Evolutionary conservation across 331 rosid species (phyloP).

Genomic region (Malus hybrid): DNA sequence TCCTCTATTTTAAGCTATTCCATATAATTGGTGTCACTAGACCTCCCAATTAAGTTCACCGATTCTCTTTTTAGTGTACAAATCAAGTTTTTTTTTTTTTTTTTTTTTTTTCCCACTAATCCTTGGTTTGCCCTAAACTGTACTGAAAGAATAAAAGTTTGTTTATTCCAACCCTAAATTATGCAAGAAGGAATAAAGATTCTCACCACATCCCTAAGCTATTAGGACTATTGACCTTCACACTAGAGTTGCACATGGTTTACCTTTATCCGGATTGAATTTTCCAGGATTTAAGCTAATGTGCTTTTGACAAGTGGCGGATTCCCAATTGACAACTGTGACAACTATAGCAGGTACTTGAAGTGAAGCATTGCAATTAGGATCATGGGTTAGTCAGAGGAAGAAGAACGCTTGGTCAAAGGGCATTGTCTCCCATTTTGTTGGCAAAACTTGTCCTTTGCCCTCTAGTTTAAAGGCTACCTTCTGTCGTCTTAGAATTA

Average conservation of each 20-base stretch:
- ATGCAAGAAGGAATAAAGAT: constrained; percentile 18
- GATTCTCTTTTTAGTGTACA: no score
- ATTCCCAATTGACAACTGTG: constrained; percentile 24
- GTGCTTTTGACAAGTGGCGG: constrained; percentile 33
- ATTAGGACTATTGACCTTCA: constrained; percentile 48
- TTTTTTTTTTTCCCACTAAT: no score
- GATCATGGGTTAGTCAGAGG: constrained; percentile 22
- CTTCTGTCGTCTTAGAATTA: constrained; percentile 14
- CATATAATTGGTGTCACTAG: neutral
- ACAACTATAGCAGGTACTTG: neutral
- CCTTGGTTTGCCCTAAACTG: neutral
- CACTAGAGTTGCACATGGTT: constrained; percentile 46
- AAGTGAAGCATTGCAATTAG: constrained; percentile 10
- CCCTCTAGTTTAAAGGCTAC: constrained; percentile 38
- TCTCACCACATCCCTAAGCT: constrained; percentile 20
- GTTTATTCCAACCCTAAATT: neutral
- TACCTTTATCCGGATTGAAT: constrained; percentile 20
- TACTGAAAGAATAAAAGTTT: neutral
- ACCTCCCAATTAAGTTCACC: neutral
- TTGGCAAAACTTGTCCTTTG: constrained; percentile 69
- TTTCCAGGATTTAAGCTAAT: constrained; percentile 7
- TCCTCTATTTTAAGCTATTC: neutral
- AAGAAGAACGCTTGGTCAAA: constrained; percentile 24
- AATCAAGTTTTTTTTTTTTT: no score
- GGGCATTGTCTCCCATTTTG: constrained; percentile 48